Base-by-base conservation (phyloP, 1,284 basidiomycete species). In the Vanrija sp. region DNA sequence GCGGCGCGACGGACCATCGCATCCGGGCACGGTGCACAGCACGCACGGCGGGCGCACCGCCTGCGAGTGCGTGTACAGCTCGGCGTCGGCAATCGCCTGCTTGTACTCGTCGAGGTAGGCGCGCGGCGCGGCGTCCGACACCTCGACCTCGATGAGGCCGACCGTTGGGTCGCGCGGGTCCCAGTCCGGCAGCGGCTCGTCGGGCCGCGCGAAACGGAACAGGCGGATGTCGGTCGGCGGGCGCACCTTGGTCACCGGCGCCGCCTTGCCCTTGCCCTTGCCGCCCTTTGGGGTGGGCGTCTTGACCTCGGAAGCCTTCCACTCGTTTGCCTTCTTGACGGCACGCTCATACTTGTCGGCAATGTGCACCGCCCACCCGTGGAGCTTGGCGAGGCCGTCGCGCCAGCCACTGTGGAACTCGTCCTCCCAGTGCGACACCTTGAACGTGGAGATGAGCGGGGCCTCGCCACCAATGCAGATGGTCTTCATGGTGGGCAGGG, bases 381-480 rank as follows among this genome's bases (percentile, higher is more conserved):
- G 55, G 5, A 73, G 48, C 45, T 69, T 71, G 45, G 58, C 67
- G 18, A 76, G 50, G 8, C 74, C 74, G 8, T 74, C 72, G 38
- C 61, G 64, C 76, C 76, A 78, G 7, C 76, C 77, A 1, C 53
- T 46, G 39, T 77, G 67, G 43, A 77, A 77, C 40, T 74, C 64
- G 18, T 61, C 54, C 38, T 71, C 66, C 77, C 77, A 78, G 23
- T 67, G 64, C 10, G 54, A 52, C 8, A 65, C 54, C 51, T 68
- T 68, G 21, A 58, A 49, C 9, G 58, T 40, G 1, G 65, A 59
- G 3, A 78, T 38, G 4, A 48, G 46, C 5, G 69, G 65, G 9
- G 70, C 72, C 54, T 77, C 75, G 1, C 76, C 77, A 42, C 77
- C 77, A 19, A 78, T 68, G 8, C 64, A 68, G 8, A 78, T 49